Conservation (phyloP, 1,139 yeast species). For the Eremothecium sinecaudum region DNA sequence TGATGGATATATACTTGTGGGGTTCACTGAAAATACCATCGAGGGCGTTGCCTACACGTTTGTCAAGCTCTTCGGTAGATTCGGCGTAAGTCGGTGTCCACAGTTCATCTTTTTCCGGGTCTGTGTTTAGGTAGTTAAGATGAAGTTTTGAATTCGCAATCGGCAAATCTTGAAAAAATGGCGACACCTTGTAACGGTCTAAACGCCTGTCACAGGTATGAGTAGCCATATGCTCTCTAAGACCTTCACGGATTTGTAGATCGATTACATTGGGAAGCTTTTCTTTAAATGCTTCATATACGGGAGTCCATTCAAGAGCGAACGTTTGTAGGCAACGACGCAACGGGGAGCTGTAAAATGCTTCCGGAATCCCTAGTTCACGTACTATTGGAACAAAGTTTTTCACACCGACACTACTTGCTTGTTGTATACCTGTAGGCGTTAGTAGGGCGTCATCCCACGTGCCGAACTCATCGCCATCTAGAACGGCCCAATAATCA, state of each 20-base stretch:
- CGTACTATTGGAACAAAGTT: slow-evolving; percentile 39
- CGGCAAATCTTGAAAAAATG: slow-evolving; percentile 17
- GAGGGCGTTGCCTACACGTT: slow-evolving; percentile 37
- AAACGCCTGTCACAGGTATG: slow-evolving; percentile 59
- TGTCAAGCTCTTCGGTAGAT: slow-evolving; percentile 39
- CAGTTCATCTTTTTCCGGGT: slow-evolving; percentile 41
- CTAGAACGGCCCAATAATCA: slow-evolving; percentile 46
- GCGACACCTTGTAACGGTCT: slow-evolving; percentile 16
- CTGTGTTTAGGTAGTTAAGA: slow-evolving; percentile 37
- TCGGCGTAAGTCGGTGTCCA: slow-evolving; percentile 40
- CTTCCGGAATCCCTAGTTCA: slow-evolving; percentile 39
- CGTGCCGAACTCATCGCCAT: slow-evolving; percentile 25
- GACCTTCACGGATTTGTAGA: slow-evolving; percentile 38
- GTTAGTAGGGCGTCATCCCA: slow-evolving; percentile 39
- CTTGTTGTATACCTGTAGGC: slow-evolving; percentile 46
- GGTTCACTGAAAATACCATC: slow-evolving; percentile 29
- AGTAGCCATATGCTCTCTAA: slow-evolving; percentile 60
- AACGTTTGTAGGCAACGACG: slow-evolving; percentile 53
- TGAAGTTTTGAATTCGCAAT: slow-evolving; percentile 14
- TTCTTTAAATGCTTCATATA: slow-evolving; percentile 19
- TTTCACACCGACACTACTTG: slow-evolving; percentile 35
- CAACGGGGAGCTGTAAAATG: slow-evolving; percentile 55
- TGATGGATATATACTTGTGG: slow-evolving; percentile 37
- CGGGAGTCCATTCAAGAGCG: slow-evolving; percentile 48
- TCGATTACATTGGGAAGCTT: slow-evolving; percentile 7